Evolutionary conservation across 2,329 filamentous ascomycete genomes (phyloP).

Genomic region (Pestalotiopsis sp.): DNA sequence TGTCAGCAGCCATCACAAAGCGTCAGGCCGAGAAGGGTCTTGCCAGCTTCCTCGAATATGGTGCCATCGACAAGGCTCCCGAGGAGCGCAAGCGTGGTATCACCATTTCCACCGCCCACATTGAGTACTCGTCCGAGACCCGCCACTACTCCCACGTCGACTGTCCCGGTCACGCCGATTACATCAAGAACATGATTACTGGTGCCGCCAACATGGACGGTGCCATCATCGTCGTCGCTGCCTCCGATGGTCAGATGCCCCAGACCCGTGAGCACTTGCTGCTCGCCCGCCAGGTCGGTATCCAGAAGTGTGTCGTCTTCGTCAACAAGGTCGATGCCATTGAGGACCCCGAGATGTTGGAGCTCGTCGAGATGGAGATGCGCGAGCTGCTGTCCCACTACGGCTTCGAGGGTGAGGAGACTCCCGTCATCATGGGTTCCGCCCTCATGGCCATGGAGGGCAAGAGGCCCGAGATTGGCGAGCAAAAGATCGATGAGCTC

Average conservation of each 20-base stretch:
- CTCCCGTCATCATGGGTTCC: constrained; percentile 95
- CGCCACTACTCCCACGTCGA: constrained; percentile 99
- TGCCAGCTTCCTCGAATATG: constrained; percentile 96
- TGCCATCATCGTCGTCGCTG: constrained; percentile 97
- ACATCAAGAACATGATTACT: constrained; percentile 99
- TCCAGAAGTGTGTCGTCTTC: constrained; percentile 97
- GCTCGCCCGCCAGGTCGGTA: constrained; percentile 96
- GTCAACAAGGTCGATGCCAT: constrained; percentile 99
- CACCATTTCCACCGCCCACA: constrained; percentile 97
- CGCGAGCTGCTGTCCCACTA: constrained; percentile 91
- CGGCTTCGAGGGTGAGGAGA: constrained; percentile 97
- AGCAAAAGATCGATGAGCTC: constrained; percentile 87
- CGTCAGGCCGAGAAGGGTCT: constrained; percentile 92
- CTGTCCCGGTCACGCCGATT: constrained; percentile 99
- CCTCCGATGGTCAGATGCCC: constrained; percentile 98
- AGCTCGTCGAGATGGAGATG: constrained; percentile 99
- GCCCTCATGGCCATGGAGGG: constrained; percentile 91
- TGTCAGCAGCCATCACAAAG: constrained; percentile 99
- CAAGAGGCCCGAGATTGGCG: constrained; percentile 84
- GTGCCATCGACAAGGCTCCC: constrained; percentile 96
- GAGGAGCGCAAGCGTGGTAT: constrained; percentile 99
- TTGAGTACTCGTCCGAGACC: constrained; percentile 93
- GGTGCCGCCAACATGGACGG: constrained; percentile 99
- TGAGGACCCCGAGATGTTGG: constrained; percentile 98
- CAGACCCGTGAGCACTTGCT: constrained; percentile 98